Evolutionary conservation across 2,329 filamentous ascomycete species (phyloP).

Genomic region (Trichoderma aggressivum): DNA sequence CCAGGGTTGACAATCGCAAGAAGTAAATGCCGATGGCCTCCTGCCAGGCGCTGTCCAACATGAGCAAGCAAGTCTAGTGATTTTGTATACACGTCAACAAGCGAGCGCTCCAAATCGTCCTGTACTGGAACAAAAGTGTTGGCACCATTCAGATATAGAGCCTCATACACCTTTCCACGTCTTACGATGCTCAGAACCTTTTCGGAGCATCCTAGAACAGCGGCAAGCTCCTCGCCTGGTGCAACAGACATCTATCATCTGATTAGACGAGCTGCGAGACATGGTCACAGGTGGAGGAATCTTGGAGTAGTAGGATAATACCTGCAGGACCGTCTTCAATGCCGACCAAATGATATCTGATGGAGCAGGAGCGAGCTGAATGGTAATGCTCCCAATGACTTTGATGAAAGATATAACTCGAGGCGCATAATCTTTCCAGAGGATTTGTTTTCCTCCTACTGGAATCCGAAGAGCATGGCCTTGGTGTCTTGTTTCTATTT

Average conservation of each 20-base stretch:
- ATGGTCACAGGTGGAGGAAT: too few relatives aligned
- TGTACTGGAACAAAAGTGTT: background rate
- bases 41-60: background rate
- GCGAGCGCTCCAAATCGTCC: background rate
- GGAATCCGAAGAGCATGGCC: background rate
- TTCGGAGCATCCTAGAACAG: background rate
- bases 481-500: background rate
- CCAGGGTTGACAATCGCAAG: background rate
- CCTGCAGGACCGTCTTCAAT: background rate
- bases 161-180: background rate
- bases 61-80: conserved; percentile 1
- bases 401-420: background rate
- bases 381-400: background rate
- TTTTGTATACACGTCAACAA: background rate
- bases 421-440: background rate
- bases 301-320: background rate
- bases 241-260: background rate
- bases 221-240: background rate
- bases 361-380: background rate
- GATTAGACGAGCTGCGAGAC: background rate
- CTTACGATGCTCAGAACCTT: background rate
- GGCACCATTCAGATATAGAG: background rate
- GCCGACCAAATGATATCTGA: background rate
- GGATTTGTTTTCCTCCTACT: background rate
- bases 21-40: background rate